Evolutionary conservation across 371 early-diverging fungal genomes (phyloP), one percentile per base, ranked within the genome.

Genomic region (Choanephora cucurbitarum): DNA sequence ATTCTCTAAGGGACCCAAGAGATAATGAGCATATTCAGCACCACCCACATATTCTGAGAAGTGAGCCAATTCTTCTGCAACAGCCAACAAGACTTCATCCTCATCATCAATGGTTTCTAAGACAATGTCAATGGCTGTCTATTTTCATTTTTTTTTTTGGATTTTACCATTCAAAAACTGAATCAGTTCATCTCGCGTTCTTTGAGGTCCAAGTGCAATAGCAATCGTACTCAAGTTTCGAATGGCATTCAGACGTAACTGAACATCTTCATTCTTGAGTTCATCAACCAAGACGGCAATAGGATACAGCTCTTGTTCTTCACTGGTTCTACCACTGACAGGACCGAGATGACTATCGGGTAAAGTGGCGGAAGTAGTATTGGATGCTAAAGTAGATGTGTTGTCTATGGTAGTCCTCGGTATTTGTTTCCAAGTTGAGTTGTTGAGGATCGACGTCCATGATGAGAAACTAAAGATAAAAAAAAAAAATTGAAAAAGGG

Each of bases 71-170:
- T 96, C 93, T 62, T 95, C 96, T 28, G 99, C 97, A 22, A 99
- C 80, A 23, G 95, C 91, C 28, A 93, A 69, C 55, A 99, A 68
- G 9, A 99, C 89, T 69, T 99, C 99, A 76, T 99, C 99, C 66
- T 99, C 99, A 69, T 99, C 99, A 73, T 98, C 99, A 63, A 96
- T 91, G 21, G 94, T 93, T 77, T 98, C 98, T 95, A 69, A 50
- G 21, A 50, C 44, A 43, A 37, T 10, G 18, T 51, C 13, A 46
- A 17, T 49, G 23, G 34, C 24, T n/a, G n/a, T n/a, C n/a, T n/a
- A n/a, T n/a, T n/a, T n/a, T n/a, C n/a, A n/a, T n/a, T n/a, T n/a
- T n/a, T n/a, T n/a, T n/a, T n/a, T n/a, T n/a, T n/a, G n/a, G n/a
- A n/a, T n/a, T n/a, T 22, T 80, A 96, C 96, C 95, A 75, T 93